Evolutionary conservation across 2,329 filamentous ascomycete genomes (phyloP).

Genomic region (Exophiala viscosa): DNA sequence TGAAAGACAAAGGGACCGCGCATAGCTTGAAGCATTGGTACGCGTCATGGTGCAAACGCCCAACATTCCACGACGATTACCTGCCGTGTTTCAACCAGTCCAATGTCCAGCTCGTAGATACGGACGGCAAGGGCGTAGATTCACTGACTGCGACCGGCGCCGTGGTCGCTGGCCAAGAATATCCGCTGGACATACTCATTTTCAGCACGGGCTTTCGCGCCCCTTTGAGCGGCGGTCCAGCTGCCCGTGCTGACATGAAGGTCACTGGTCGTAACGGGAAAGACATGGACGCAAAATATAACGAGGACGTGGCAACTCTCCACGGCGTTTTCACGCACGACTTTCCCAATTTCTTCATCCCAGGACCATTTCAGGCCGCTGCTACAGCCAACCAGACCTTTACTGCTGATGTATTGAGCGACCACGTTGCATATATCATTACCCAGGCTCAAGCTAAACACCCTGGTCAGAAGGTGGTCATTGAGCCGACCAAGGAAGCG

Average conservation of each 20-base stretch:
- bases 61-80: slow-evolving; percentile 53
- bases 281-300: slow-evolving; percentile 47
- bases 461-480: slow-evolving; percentile 19
- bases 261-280: slow-evolving; percentile 45
- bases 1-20: slow-evolving; percentile 51
- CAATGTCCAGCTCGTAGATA: slow-evolving; percentile 40
- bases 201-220: slow-evolving; percentile 44
- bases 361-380: slow-evolving; percentile 42
- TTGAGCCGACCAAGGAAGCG: slow-evolving; percentile 47
- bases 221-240: slow-evolving; percentile 28
- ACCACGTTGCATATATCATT: slow-evolving; percentile 47
- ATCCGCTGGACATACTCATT: slow-evolving; percentile 48
- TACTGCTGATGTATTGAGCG: slow-evolving; percentile 35
- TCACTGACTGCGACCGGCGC: slow-evolving; percentile 45
- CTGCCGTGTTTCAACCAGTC: slow-evolving; percentile 36
- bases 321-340: slow-evolving; percentile 49
- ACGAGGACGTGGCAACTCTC: slow-evolving; percentile 47
- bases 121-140: slow-evolving; percentile 51
- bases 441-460: slow-evolving; percentile 32
- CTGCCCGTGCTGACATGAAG: slow-evolving; percentile 34
- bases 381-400: slow-evolving; percentile 40
- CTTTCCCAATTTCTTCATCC: slow-evolving; percentile 57
- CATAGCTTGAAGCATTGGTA: slow-evolving; percentile 57
- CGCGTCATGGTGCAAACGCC: slow-evolving; percentile 58
- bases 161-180: slow-evolving; percentile 46